Evolutionary conservation across 768 basidiomycete genomes (phyloP).

Genomic region (Pisolithus tinctorius): DNA sequence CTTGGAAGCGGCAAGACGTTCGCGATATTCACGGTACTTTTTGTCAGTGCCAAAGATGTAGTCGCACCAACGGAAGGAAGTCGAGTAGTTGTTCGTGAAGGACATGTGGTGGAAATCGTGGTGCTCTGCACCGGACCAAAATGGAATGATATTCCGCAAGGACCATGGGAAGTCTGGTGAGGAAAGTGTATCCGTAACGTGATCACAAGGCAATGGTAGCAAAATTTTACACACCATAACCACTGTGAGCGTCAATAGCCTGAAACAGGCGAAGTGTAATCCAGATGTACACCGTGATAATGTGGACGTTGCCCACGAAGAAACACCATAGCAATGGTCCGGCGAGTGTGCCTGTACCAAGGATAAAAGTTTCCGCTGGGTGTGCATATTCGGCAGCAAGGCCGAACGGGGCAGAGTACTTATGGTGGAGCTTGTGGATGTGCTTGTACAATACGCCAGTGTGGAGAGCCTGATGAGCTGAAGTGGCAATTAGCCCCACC

Average conservation of each 20-base stretch:
- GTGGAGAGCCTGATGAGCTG: constrained; percentile 88
- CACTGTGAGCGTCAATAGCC: constrained; percentile 94
- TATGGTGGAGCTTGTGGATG: constrained; percentile 97
- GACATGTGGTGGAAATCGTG: constrained; percentile 99
- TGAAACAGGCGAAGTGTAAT: constrained; percentile 92
- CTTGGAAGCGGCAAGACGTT: constrained; percentile 57
- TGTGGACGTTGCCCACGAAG: constrained; percentile 70
- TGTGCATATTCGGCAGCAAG: constrained; percentile 98
- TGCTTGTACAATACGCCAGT: constrained; percentile 79
- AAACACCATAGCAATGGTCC: constrained; percentile 85
- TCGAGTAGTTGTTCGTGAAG: constrained; percentile 90
- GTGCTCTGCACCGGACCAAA: constrained; percentile 97
- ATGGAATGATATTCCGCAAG: constrained; percentile 82
- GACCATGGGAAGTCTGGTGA: constrained; percentile 92
- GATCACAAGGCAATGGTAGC: neutral
- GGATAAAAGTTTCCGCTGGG: constrained; percentile 91
- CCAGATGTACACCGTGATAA: constrained; percentile 91
- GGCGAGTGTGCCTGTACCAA: constrained; percentile 84
- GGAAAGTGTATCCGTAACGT: neutral
- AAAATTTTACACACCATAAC: constrained; percentile 62
- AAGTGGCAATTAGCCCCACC: constrained; percentile 2
- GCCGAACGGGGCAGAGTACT: constrained; percentile 94
- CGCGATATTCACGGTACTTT: constrained; percentile 81
- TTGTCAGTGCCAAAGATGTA: constrained; percentile 82
- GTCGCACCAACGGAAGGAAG: constrained; percentile 94